Evolutionary conservation across 2,329 filamentous ascomycete genomes (phyloP).

Genomic region (Cadophora sp.): DNA sequence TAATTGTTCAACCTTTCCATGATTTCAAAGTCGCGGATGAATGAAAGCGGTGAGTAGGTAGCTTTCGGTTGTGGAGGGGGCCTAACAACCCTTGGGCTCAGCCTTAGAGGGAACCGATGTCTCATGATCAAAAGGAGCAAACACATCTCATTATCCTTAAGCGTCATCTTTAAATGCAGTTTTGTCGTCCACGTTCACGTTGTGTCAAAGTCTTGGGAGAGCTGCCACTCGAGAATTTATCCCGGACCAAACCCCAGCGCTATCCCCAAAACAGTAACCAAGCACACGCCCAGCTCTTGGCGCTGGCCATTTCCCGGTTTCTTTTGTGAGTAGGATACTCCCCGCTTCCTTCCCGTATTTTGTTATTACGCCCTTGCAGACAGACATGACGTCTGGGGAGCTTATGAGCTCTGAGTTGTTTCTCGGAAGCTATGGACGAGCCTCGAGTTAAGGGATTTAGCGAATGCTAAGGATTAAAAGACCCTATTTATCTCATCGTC

Average conservation of each 20-base stretch:
- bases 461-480: conserved; percentile 3
- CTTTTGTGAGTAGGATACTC: neutral
- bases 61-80: too few species aligned
- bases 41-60: too few species aligned
- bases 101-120: neutral
- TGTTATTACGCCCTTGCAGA: conserved; percentile 6
- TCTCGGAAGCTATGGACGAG: neutral
- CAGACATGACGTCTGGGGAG: conserved; percentile 14
- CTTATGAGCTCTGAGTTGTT: neutral
- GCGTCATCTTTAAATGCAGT: neutral
- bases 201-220: neutral
- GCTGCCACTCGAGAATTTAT: neutral
- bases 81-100: neutral
- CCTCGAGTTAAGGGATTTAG: neutral
- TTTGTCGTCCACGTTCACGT: too few species aligned
- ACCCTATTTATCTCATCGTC: neutral
- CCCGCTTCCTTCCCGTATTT: neutral
- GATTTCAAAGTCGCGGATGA: too few species aligned
- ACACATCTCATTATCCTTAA: too few species aligned
- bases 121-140: neutral
- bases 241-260: neutral
- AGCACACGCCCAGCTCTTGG: neutral
- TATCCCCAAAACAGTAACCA: neutral
- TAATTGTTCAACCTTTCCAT: neutral
- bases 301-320: conserved; percentile 15